phyloP scores from a whole-genome alignment of 306 rosid species.

The Cajanus cajan region DNA sequence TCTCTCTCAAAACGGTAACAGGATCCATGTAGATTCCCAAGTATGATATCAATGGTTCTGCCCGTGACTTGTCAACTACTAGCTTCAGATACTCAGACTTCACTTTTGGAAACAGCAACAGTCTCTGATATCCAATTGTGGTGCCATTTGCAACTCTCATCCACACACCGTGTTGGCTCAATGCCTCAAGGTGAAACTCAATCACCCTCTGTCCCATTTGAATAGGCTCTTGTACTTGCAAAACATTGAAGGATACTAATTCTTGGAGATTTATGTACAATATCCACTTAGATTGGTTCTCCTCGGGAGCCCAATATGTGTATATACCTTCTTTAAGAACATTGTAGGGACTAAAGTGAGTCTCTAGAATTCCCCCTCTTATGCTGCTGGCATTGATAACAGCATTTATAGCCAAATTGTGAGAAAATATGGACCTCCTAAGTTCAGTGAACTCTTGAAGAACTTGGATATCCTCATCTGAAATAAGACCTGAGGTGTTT shows the following conservation, averaged over 20 bases:
- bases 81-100: slow-evolving; percentile 67
- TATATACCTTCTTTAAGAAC: slow-evolving; percentile 64
- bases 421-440: slow-evolving; percentile 65
- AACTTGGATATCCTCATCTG: slow-evolving; percentile 75
- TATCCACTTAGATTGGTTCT: slow-evolving; percentile 54
- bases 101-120: slow-evolving; percentile 56
- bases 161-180: slow-evolving; percentile 52
- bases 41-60: slow-evolving; percentile 68
- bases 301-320: slow-evolving; percentile 85
- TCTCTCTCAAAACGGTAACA: slow-evolving; percentile 40
- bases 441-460: slow-evolving; percentile 74
- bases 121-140: slow-evolving; percentile 78
- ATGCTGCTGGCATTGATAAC: slow-evolving; percentile 59
- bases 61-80: slow-evolving; percentile 64
- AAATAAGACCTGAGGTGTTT: slow-evolving; percentile 85
- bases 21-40: slow-evolving; percentile 66
- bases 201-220: slow-evolving; percentile 86
- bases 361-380: slow-evolving; percentile 51
- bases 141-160: slow-evolving; percentile 59
- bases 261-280: slow-evolving; percentile 59
- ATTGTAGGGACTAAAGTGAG: slow-evolving; percentile 59
- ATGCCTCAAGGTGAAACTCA: slow-evolving; percentile 67
- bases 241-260: slow-evolving; percentile 67
- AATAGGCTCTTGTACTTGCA: slow-evolving; percentile 85
- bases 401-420: slow-evolving; percentile 62